Evolutionary conservation across 352 stramenopile species (phyloP), one percentile per base, ranked within the genome.

Genomic region (Globisporangium perplexum): DNA sequence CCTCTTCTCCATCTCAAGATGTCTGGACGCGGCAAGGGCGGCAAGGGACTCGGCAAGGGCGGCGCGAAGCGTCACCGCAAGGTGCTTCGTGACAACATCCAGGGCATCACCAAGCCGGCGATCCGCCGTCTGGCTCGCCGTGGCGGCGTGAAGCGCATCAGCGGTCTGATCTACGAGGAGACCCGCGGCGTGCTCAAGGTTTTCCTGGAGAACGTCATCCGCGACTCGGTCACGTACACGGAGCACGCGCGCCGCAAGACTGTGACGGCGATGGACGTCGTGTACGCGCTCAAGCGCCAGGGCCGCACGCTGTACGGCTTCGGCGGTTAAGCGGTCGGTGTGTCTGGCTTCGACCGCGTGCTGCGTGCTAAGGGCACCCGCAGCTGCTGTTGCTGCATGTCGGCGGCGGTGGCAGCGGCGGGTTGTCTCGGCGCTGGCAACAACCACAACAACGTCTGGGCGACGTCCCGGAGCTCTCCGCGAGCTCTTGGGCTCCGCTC

Each of bases 191-290:
- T 99, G 36, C 87, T 99, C 56, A 99, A 99, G 85, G 95, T 98
- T 23, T 99, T 99, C 79, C 82, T 99, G 14, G 96, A 99, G 78
- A 98, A 98, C 75, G 92, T 98, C n/a, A 98, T 98, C 77, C 78
- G 88, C 66, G 93, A 98, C 72, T 93, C 93, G 39, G 83, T 98
- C 24, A 98, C 88, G 5, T 98, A 98, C 83, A 98, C 93, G 42
- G 94, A 98, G 83, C 91, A 98, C 72, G 94, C 92, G 38, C 88
- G 92, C 60, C 78, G 96, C 45, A 98, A 98, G 88, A 98, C 94
- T 20, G 96, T 99, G 63, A 98, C 95, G 46, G 96, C 96, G 50
- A 98, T 98, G 93, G 95, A 99, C 65, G 95, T 99, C 23, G 95
- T 98, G 54, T 98, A 98, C 74, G 96, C 96, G 7, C 87, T 98